Evolutionary conservation across 2,329 filamentous ascomycete genomes (phyloP), one percentile per base, ranked within the genome.

Genomic region (Colletotrichum melonis): DNA sequence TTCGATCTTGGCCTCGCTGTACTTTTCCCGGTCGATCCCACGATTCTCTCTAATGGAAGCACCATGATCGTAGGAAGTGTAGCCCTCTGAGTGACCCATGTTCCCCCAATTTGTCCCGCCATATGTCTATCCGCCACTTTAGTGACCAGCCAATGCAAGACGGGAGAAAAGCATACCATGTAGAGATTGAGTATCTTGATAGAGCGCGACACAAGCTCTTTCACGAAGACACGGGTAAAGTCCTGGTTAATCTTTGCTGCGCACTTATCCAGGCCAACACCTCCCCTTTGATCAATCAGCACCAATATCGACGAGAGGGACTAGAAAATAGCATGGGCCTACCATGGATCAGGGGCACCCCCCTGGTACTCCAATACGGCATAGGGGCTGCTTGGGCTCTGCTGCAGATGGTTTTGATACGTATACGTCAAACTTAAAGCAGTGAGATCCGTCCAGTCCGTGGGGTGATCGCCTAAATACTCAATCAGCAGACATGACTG

Each of bases 21-120:
- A 95, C 81, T 95, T 95, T 78, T 94, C 92, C 5, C 92, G 87
- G 52, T 86, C 81, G 1, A 95, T 84, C 14, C 87, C 88, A 22
- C 93, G 89, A 62, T 92, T 89, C 79, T 95, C 93, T 0, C 87
- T 86, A 67, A 95, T 93, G 1, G 72, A 74, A 28, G 82, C 80
- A 5, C 80, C 85, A 73, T 88, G 88, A 71, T 88, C 86, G 70
- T 87, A 87, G 0, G 83, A 85, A 1, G 86, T 89, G 74, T 89
- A 90, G 11, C 86, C 89, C 14, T 89, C 89, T 11, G 91, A 87
- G 76, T 93, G 88, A 1, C 92, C 91, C 4, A 93, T 80, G 76
- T 94, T 94, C 0, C 93, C 93, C 93, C 92, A 95, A 79, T 95
- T 95, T 0, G 93, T 94, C 11, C 93, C 93, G 11, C 93, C 93